phyloP scores from a whole-genome alignment of 164 flowering plant genomes.

The Santalum album region DNA sequence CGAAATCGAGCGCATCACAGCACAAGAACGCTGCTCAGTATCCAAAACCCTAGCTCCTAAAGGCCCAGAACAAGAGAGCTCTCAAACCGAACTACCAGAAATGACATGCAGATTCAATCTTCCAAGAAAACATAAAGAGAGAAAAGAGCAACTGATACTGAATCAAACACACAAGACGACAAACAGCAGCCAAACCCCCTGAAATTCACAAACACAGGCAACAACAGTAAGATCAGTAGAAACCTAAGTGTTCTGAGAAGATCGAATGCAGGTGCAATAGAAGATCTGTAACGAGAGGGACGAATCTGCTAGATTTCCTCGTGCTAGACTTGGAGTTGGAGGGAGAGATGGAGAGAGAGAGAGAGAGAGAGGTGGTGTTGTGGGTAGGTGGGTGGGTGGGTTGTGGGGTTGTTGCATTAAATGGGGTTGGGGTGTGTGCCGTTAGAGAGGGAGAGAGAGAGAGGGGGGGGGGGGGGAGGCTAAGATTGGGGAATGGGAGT shows the following conservation, averaged over 20 bases:
- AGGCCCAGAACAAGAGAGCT: neutral
- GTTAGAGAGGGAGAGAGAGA: too few species aligned
- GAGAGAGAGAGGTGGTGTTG: too few species aligned
- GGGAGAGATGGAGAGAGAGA: too few species aligned
- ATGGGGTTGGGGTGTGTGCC: too few species aligned
- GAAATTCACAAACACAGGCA: too few species aligned
- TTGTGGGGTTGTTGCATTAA: too few species aligned
- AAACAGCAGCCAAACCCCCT: neutral
- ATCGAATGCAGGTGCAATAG: neutral
- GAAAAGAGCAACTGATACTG: neutral
- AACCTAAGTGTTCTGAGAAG: slow-evolving; percentile 5
- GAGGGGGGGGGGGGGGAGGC: too few species aligned
- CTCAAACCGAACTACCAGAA: neutral
- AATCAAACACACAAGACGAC: neutral
- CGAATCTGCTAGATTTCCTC: slow-evolving; percentile 16
- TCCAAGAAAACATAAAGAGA: neutral
- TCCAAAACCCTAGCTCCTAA: neutral
- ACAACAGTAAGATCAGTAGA: neutral
- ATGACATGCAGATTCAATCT: neutral
- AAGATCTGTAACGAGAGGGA: neutral
- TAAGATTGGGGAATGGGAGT: too few species aligned
- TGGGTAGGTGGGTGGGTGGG: too few species aligned
- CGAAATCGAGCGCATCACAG: too few species aligned
- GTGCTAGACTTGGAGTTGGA: too few species aligned
- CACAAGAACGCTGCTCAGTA: neutral